Evolutionary conservation across 2,329 filamentous ascomycete genomes (phyloP).

Genomic region (Xylariomycetidae sp.): DNA sequence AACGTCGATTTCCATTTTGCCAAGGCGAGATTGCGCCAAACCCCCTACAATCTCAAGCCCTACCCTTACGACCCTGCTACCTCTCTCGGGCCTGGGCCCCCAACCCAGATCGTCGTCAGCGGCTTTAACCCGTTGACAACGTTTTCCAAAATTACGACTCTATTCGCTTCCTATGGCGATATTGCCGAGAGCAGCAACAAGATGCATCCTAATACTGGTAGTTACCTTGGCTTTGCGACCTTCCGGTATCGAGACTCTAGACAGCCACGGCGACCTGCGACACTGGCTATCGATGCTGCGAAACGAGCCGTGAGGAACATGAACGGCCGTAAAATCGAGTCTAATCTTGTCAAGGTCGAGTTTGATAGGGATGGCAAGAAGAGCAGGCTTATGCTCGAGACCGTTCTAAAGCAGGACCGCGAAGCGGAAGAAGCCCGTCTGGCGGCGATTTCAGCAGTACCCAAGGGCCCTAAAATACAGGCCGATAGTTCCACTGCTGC

Average conservation of each 20-base stretch:
- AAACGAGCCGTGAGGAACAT: constrained; percentile 73
- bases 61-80: constrained; percentile 79
- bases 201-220: constrained; percentile 90
- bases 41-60: constrained; percentile 75
- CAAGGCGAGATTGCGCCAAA: constrained; percentile 66
- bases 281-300: constrained; percentile 75
- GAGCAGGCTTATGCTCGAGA: constrained; percentile 73
- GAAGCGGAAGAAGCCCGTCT: constrained; percentile 48
- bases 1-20: constrained; percentile 65
- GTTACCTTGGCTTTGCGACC: constrained; percentile 87
- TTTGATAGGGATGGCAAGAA: constrained; percentile 84
- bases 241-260: constrained; percentile 80
- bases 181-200: constrained; percentile 90
- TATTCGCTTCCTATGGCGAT: constrained; percentile 79
- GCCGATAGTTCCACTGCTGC: constrained; percentile 10
- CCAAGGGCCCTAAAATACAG: constrained; percentile 27
- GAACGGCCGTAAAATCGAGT: constrained; percentile 75
- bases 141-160: constrained; percentile 69
- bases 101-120: constrained; percentile 87
- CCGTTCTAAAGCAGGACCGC: constrained; percentile 64
- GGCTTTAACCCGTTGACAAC: constrained; percentile 90
- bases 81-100: constrained; percentile 83
- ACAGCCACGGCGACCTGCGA: constrained; percentile 45
- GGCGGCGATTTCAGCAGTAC: constrained; percentile 16
- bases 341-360: constrained; percentile 73